phyloP scores from a whole-genome alignment of 768 basidiomycete species.

The Phanerodontia chrysosporium region DNA sequence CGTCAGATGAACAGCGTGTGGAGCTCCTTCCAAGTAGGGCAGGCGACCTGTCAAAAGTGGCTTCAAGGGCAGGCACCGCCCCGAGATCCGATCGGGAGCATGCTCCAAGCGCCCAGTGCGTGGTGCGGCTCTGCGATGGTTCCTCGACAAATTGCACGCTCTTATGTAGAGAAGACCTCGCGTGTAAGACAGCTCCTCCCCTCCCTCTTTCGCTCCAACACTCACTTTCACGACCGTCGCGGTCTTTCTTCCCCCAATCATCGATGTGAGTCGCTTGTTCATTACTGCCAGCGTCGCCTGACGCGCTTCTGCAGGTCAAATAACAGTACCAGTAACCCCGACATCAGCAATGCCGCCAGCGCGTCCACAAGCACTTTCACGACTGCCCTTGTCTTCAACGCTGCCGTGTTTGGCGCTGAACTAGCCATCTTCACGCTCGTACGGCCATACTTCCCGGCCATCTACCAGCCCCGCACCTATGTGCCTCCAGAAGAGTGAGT shows the following conservation, averaged over 20 bases:
- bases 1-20: background rate
- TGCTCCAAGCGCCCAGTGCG: slow-evolving; percentile 1
- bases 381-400: slow-evolving; percentile 84
- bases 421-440: slow-evolving; percentile 77
- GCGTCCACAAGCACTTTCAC: slow-evolving; percentile 78
- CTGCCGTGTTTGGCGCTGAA: slow-evolving; percentile 65
- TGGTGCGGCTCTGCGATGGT: background rate
- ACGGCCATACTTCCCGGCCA: slow-evolving; percentile 77
- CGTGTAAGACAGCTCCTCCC: background rate
- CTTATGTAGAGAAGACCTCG: background rate
- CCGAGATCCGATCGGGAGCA: background rate
- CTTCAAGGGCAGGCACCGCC: background rate
- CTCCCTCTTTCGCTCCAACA: background rate
- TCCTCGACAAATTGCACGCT: background rate
- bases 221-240: background rate
- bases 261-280: background rate
- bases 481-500: slow-evolving; percentile 50
- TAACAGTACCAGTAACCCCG: slow-evolving; percentile 16
- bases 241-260: background rate
- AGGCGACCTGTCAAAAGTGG: background rate
- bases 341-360: slow-evolving; percentile 40
- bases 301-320: background rate
- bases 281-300: background rate
- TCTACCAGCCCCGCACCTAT: slow-evolving; percentile 82
- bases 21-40: background rate